Evolutionary conservation across 352 stramenopile species (phyloP), one percentile per base, ranked within the genome.

Genomic region (Globisporangium megalacanthum): DNA sequence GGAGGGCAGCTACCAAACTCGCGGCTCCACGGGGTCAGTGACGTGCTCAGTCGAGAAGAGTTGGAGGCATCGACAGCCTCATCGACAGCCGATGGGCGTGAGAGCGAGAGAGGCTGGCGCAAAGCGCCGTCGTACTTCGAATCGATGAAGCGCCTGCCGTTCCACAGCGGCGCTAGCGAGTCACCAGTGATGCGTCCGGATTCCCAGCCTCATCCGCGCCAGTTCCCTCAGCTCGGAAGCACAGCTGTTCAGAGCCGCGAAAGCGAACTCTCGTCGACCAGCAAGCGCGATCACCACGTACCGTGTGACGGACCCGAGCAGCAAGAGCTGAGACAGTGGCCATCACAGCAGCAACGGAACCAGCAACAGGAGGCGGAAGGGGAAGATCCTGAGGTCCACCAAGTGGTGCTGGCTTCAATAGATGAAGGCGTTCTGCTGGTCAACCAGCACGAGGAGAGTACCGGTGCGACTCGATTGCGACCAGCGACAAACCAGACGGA

Each of bases 111-210:
- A 47, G 55, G 56, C 10, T 83, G 73, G 73, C 70, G 57, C 35
- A 77, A 75, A 20, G 71, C 71, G n/a, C 71, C 66, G 29, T 70
- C 75, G 41, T 83, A 83, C 53, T 86, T 83, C 61, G 76, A 71
- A 19, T 60, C 72, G 4, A 69, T 82, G 62, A 82, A 79, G 61
- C 62, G 75, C 15, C 42, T 76, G 17, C 59, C 68, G 6, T n/a
- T 69, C 61, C 31, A 20, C 20, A 20, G 35, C 36, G 46, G 41
- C 33, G n/a, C 20, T n/a, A 49, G 49, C 22, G 20, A 55, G 35
- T 13, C 15, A 6, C 33, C 19, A 57, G 33, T 19, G 22, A n/a
- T 22, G 14, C 41, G 6, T n/a, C 49, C 25, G 4, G 25, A 14
- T 22, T 37, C 29, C 9, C 47, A 56, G 7, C 15, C 22, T 4